A percentile compares a stretch with the other conserved stretches of the same genome.
phyloP scores from a whole-genome alignment of 371 early-diverging fungal species.

The Actinomucor elegans region DNA sequence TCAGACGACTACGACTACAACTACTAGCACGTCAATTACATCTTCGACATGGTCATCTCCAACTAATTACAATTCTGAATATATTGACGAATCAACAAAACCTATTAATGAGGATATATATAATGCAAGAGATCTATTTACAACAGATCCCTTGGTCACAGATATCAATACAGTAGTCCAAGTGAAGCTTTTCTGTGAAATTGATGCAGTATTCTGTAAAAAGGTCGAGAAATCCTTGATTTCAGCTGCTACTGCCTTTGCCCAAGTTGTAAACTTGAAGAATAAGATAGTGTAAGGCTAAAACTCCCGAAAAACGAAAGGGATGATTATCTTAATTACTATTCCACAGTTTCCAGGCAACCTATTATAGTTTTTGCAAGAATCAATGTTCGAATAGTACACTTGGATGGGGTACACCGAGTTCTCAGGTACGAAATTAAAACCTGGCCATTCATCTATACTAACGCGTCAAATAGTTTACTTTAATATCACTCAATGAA shows the following conservation, averaged over 20 bases:
- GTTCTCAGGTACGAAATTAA: conserved; percentile 27
- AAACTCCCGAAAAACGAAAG: not conserved
- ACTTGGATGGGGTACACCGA: conserved; percentile 31
- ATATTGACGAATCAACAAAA: conserved; percentile 4
- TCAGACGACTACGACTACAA: not conserved
- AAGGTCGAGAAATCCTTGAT: conserved; percentile 20
- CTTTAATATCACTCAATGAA: conserved; percentile 11
- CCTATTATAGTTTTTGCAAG: conserved; percentile 35
- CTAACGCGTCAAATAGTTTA: conserved; percentile 10
- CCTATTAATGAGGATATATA: conserved; percentile 11
- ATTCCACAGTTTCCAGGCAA: conserved; percentile 27
- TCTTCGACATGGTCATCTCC: too few relatives aligned
- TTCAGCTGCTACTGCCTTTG: conserved; percentile 17
- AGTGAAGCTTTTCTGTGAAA: conserved; percentile 19
- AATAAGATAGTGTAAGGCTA: conserved; percentile 26
- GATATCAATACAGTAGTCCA: conserved; percentile 12
- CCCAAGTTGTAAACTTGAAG: conserved; percentile 26
- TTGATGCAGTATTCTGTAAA: conserved; percentile 16
- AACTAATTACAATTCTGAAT: too few relatives aligned
- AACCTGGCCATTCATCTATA: too few relatives aligned
- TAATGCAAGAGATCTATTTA: conserved; percentile 10
- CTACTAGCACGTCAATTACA: too few relatives aligned
- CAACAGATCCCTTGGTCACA: conserved; percentile 2
- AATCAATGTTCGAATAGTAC: conserved; percentile 31
- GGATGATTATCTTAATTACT: not conserved